phyloP scores from a whole-genome alignment of 768 basidiomycete genomes.

The Pisolithus marmoratus region DNA sequence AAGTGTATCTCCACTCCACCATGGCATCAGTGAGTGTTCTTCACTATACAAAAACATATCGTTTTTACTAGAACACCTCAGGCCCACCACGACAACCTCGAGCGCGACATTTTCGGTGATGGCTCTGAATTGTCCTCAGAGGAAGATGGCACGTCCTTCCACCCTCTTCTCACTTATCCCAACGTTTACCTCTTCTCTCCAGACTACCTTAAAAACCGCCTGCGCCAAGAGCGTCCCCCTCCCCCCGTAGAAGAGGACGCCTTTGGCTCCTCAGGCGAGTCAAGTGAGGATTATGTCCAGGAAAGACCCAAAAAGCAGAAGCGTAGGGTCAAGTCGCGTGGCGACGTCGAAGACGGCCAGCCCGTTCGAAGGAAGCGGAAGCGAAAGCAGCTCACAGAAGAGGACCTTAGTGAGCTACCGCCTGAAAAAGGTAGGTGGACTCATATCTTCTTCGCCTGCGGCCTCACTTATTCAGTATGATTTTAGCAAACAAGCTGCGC shows the following conservation, averaged over 20 bases:
- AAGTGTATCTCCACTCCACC: background rate
- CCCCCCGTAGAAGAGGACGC: slow-evolving; percentile 29
- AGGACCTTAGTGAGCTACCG: slow-evolving; percentile 62
- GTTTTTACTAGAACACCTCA: background rate
- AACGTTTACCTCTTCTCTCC: slow-evolving; percentile 6
- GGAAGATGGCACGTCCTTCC: slow-evolving; percentile 42
- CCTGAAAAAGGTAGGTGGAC: slow-evolving; percentile 64
- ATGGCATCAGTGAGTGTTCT: slow-evolving; percentile 7
- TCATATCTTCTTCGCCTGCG: background rate
- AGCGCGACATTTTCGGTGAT: slow-evolving; percentile 75
- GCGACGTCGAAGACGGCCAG: slow-evolving; percentile 37
- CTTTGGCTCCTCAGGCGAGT: slow-evolving; percentile 34
- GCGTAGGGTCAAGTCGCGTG: slow-evolving; percentile 31
- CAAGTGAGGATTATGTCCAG: slow-evolving; percentile 50
- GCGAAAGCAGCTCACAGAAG: slow-evolving; percentile 53
- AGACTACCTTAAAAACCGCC: slow-evolving; percentile 42
- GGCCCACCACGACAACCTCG: slow-evolving; percentile 34
- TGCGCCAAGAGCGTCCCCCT: slow-evolving; percentile 26
- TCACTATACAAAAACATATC: no score
- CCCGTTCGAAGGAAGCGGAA: slow-evolving; percentile 49
- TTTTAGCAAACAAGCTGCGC: slow-evolving; percentile 64
- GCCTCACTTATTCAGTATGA: slow-evolving; percentile 2
- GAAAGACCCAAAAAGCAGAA: slow-evolving; percentile 24
- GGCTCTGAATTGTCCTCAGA: slow-evolving; percentile 81
- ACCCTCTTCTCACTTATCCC: background rate